A percentile compares a stretch with the other conserved stretches of the same genome.
Evolutionary conservation across 176 grass and related monocot genomes (phyloP).

Genomic region (Rhynchospora breviuscula): DNA sequence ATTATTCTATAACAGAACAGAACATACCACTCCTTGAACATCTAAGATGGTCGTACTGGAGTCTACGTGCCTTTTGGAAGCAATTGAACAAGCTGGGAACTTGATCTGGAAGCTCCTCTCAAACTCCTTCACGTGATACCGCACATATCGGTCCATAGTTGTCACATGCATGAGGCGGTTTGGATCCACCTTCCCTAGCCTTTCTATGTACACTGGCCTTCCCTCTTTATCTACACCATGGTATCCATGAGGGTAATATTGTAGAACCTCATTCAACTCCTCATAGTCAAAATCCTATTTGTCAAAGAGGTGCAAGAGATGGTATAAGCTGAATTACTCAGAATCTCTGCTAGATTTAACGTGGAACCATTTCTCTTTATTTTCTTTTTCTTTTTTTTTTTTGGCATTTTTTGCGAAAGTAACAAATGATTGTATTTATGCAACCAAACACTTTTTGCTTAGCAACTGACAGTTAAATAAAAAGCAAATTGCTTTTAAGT

Average conservation of each 20-base stretch:
- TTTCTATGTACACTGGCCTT: constrained; percentile 93
- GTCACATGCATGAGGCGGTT: constrained; percentile 88
- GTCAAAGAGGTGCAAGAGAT: background rate
- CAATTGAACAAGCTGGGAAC: constrained; percentile 89
- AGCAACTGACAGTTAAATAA: background rate
- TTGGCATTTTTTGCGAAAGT: background rate
- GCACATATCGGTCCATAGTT: constrained; percentile 87
- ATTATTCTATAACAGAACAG: background rate
- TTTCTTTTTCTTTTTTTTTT: too few relatives aligned
- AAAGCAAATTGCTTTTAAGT: background rate
- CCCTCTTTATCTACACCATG: constrained; percentile 93
- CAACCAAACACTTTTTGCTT: background rate
- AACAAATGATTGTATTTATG: background rate
- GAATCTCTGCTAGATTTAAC: background rate
- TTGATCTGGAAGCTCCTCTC: constrained; percentile 89
- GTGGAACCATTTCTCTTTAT: background rate
- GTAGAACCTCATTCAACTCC: constrained; percentile 72
- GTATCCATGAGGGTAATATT: constrained; percentile 97
- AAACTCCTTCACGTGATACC: constrained; percentile 89
- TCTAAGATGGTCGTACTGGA: constrained; percentile 90
- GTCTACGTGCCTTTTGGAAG: constrained; percentile 88
- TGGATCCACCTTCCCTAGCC: constrained; percentile 90
- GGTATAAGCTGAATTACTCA: background rate
- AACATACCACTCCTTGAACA: constrained; percentile 90
- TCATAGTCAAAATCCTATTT: constrained; percentile 74